Conservation (phyloP, 73 alveolate genomes). For the Paramecium pentaurelia region DNA sequence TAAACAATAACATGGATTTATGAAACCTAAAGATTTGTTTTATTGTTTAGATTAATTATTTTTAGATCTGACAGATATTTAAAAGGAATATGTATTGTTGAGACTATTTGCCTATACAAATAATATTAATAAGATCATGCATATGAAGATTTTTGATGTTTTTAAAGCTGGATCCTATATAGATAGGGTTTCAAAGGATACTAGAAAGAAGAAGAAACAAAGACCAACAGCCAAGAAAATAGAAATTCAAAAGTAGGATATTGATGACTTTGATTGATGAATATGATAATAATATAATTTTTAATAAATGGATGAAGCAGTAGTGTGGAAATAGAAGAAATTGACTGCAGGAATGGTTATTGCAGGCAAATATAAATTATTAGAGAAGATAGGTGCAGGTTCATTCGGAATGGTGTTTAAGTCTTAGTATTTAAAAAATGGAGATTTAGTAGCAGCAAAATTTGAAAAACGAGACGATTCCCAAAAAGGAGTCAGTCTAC, state of each 20-base stretch:
- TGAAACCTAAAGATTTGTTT: slow-evolving; percentile 29
- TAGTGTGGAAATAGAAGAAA: not conserved
- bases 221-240: not conserved
- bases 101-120: slow-evolving; percentile 23
- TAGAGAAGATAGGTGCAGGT: slow-evolving; percentile 76
- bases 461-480: slow-evolving; percentile 70
- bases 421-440: slow-evolving; percentile 66
- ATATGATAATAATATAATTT: not conserved
- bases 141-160: slow-evolving; percentile 29
- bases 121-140: slow-evolving; percentile 30
- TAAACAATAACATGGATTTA: slow-evolving; percentile 11
- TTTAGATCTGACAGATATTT: not conserved
- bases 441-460: slow-evolving; percentile 73
- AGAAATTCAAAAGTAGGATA: not conserved
- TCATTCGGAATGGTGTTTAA: slow-evolving; percentile 75
- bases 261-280: slow-evolving; percentile 3
- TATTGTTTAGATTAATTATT: slow-evolving; percentile 44
- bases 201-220: not conserved
- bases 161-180: slow-evolving; percentile 32
- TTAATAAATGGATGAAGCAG: not conserved
- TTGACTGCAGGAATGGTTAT: not conserved
- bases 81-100: slow-evolving; percentile 34
- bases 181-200: slow-evolving; percentile 25
- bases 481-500: slow-evolving; percentile 63
- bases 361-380: slow-evolving; percentile 29